Percentiles rank a stretch among this genome's conserved stretches.
phyloP scores from a whole-genome alignment of 495 filamentous ascomycete species.

The Aspergillus taichungensis region DNA sequence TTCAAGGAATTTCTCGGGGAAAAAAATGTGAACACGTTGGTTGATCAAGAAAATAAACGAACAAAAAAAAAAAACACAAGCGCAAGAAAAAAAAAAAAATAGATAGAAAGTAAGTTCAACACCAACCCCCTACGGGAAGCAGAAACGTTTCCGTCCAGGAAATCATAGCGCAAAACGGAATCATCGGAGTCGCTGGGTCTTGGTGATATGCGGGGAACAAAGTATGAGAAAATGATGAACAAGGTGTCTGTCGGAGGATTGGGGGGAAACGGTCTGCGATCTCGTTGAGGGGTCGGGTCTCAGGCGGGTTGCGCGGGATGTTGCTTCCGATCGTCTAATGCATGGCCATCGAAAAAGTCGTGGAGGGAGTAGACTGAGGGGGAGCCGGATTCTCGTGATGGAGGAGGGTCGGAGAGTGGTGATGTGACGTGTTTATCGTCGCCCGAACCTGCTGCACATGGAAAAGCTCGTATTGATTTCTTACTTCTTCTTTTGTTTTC shows the following conservation, averaged over 20 bases:
- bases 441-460: constrained; percentile 91
- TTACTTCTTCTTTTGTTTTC: constrained; percentile 85
- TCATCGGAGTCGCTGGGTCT: constrained; percentile 18
- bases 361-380: not conserved
- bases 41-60: constrained; percentile 12
- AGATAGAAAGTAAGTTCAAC: constrained; percentile 9
- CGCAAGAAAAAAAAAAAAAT: constrained; percentile 12
- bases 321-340: constrained; percentile 16
- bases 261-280: no score
- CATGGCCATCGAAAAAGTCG: constrained; percentile 18
- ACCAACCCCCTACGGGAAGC: constrained; percentile 4
- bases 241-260: no score
- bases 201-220: not conserved
- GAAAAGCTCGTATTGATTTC: constrained; percentile 70
- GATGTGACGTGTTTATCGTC: constrained; percentile 57
- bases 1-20: constrained; percentile 25
- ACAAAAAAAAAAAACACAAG: constrained; percentile 10
- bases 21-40: constrained; percentile 17
- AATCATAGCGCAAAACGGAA: constrained; percentile 1
- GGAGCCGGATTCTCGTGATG: constrained; percentile 12
- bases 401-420: constrained; percentile 12
- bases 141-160: constrained; percentile 6
- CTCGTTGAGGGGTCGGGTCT: not conserved
- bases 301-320: constrained; percentile 8
- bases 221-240: no score